phyloP scores from a whole-genome alignment of 192 early-diverging fungal species.

The Backusella parvicylindrica region DNA sequence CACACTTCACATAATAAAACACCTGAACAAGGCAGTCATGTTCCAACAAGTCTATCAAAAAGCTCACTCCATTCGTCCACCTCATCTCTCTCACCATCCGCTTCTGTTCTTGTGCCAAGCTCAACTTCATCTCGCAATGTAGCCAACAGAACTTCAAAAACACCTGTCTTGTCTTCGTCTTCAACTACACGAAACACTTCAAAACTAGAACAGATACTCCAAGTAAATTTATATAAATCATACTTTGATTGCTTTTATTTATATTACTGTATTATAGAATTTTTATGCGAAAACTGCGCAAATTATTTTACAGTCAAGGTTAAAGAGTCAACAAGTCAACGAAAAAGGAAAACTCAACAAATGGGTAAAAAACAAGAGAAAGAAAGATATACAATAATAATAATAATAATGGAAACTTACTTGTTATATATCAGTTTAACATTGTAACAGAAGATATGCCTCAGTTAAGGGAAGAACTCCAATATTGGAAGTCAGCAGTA shows the following conservation, averaged over 20 bases:
- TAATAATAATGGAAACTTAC: background rate
- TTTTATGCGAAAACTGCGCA: slow-evolving; percentile 79
- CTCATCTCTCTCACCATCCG: slow-evolving; percentile 4
- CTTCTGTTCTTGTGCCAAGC: slow-evolving; percentile 6
- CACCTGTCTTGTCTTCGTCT: slow-evolving; percentile 1
- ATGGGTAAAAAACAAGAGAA: slow-evolving; percentile 41
- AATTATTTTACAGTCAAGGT: slow-evolving; percentile 64
- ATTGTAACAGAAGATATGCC: slow-evolving; percentile 75
- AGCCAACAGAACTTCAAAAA: background rate
- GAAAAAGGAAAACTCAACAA: slow-evolving; percentile 51
- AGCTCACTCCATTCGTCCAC: background rate
- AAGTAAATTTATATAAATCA: slow-evolving; percentile 38
- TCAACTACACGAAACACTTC: slow-evolving; percentile 29
- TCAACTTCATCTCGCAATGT: background rate
- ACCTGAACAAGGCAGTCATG: background rate
- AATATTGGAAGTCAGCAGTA: slow-evolving; percentile 69
- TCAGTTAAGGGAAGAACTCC: slow-evolving; percentile 68
- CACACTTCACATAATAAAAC: background rate
- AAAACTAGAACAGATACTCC: slow-evolving; percentile 56
- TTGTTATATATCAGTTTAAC: slow-evolving; percentile 63
- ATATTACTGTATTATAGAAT: slow-evolving; percentile 37
- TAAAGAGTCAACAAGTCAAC: slow-evolving; percentile 2
- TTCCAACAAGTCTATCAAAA: background rate
- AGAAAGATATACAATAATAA: background rate
- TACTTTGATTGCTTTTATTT: background rate